A percentile compares a stretch with the other conserved stretches of the same genome.
These are phyloP conservation scores for Xerophyta viscosa DNA, from an alignment of 106 monocot species.

Conservation along the genomic window DNA sequence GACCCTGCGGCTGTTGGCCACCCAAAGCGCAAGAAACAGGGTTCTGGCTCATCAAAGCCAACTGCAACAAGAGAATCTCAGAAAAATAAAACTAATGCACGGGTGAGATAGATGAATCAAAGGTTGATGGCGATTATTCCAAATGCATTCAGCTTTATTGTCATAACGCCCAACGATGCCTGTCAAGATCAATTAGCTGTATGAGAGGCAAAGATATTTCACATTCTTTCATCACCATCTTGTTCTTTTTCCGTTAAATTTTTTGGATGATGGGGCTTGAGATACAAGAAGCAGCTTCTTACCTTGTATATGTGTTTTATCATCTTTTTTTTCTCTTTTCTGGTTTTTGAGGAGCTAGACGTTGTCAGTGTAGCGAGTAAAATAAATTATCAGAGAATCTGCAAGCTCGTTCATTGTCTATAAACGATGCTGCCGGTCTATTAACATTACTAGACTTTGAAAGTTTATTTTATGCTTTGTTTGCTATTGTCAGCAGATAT, in stretches of 20 bases:
- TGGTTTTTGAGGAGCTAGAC: background rate
- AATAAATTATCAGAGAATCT: background rate
- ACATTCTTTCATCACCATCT: background rate
- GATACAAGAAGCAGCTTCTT: background rate
- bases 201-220: background rate
- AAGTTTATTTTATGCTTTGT: background rate
- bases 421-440: background rate
- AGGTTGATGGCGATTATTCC: background rate
- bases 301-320: background rate
- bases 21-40: constrained; percentile 44
- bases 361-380: background rate
- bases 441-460: background rate
- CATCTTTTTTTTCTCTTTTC: background rate
- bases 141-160: background rate
- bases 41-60: constrained; percentile 12
- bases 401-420: background rate
- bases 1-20: constrained; percentile 28
- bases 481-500: background rate
- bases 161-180: background rate
- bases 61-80: constrained; percentile 2
- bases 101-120: constrained; percentile 11
- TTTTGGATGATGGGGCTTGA: background rate
- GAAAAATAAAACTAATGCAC: constrained; percentile 19
- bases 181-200: background rate
- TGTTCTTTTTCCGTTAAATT: background rate